phyloP scores from a whole-genome alignment of 1,139 yeast genomes.

The Nakaseomyces delphensis region DNA sequence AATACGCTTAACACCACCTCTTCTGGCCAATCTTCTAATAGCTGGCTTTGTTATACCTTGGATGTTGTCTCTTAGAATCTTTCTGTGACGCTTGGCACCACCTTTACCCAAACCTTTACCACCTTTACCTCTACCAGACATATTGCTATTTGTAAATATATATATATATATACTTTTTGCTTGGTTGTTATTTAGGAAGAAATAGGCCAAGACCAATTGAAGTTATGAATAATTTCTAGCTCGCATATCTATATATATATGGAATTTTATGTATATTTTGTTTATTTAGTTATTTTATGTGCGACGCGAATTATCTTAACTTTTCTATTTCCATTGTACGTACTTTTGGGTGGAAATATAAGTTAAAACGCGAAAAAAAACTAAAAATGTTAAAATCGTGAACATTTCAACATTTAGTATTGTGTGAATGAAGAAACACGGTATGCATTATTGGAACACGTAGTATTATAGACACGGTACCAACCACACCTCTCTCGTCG shows the following conservation, averaged over 20 bases:
- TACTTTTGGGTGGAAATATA: too few species aligned
- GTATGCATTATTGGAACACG: too few species aligned
- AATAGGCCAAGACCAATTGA: too few species aligned
- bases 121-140: constrained; percentile 99
- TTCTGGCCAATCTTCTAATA: constrained; percentile 96
- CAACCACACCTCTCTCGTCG: neutral
- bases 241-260: too few species aligned
- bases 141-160: constrained; percentile 23
- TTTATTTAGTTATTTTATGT: too few species aligned
- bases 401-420: too few species aligned
- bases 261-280: too few species aligned
- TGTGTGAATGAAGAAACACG: too few species aligned
- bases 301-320: too few species aligned
- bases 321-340: too few species aligned
- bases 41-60: constrained; percentile 99
- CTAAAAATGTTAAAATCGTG: neutral
- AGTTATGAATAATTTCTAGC: too few species aligned
- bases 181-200: neutral
- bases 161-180: neutral
- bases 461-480: too few species aligned
- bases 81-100: constrained; percentile 99
- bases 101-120: constrained; percentile 97
- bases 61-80: constrained; percentile 94
- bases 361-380: neutral
- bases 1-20: constrained; percentile 99